These are phyloP conservation scores for Sphenostylis stenocarpa DNA, from an alignment of 306 rosid species.

Conservation along the genomic window DNA sequence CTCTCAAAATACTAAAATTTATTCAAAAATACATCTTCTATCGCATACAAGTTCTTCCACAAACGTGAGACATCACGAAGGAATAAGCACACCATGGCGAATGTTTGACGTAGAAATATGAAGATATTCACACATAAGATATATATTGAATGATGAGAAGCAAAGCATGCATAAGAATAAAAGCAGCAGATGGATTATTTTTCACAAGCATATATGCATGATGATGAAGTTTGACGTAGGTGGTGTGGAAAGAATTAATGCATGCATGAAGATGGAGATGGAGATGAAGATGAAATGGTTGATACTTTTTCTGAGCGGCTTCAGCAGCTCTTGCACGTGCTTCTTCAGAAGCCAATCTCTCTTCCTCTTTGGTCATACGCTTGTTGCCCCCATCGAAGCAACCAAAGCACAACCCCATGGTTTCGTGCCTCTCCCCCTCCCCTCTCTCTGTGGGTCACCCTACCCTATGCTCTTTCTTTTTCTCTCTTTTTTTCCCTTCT, in stretches of 20 bases:
- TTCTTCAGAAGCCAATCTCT: constrained; percentile 78
- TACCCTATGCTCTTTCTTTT: neutral
- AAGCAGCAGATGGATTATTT: neutral
- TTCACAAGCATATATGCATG: neutral
- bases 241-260: neutral
- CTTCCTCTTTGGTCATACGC: constrained; percentile 71
- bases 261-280: neutral
- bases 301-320: constrained; percentile 84
- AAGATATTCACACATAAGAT: neutral
- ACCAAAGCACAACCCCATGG: constrained; percentile 76
- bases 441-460: neutral
- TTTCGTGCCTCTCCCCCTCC: neutral
- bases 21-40: neutral
- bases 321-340: constrained; percentile 84
- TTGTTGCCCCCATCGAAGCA: constrained; percentile 75
- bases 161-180: constrained; percentile 8
- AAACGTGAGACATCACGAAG: neutral
- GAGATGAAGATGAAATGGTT: neutral
- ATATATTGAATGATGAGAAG: neutral
- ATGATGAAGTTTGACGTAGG: constrained; percentile 15
- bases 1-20: too few species aligned
- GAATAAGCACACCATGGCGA: neutral
- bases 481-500: neutral
- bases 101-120: neutral
- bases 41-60: neutral